Percentiles rank a stretch among this genome's conserved stretches.
phyloP scores from a whole-genome alignment of 352 stramenopile genomes.

The Globisporangium iwayamae region DNA sequence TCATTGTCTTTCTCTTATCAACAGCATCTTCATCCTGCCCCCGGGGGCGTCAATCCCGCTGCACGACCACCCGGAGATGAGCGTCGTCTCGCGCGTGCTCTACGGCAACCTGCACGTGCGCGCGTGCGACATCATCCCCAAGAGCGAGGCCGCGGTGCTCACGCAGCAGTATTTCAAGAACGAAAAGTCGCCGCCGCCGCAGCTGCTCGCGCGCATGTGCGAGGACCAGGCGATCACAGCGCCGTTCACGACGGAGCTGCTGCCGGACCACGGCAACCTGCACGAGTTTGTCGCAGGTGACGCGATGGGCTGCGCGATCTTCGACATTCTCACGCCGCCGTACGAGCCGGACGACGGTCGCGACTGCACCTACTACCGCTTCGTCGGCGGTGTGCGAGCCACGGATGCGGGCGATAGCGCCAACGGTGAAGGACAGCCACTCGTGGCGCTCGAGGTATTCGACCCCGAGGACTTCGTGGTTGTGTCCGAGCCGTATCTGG shows the following conservation, averaged over 20 bases:
- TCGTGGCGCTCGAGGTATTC: constrained; percentile 45
- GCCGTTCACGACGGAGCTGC: constrained; percentile 64
- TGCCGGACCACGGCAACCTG: constrained; percentile 68
- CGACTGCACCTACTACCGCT: constrained; percentile 75
- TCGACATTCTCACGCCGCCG: constrained; percentile 84
- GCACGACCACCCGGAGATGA: constrained; percentile 85
- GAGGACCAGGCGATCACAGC: constrained; percentile 38
- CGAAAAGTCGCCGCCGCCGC: neutral
- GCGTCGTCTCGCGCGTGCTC: constrained; percentile 76
- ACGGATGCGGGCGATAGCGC: constrained; percentile 8
- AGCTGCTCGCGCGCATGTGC: constrained; percentile 37
- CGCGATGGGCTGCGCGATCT: constrained; percentile 74
- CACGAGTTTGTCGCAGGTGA: constrained; percentile 74
- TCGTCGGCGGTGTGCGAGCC: constrained; percentile 24
- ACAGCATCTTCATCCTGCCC: constrained; percentile 81
- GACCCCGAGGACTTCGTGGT: constrained; percentile 56
- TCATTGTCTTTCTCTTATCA: neutral
- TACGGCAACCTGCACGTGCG: constrained; percentile 68
- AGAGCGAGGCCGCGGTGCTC: neutral
- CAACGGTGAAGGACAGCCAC: neutral
- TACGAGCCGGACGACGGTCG: constrained; percentile 64
- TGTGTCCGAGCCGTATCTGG: constrained; percentile 40
- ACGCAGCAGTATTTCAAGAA: neutral
- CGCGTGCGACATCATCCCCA: constrained; percentile 52
- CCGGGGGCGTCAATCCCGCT: constrained; percentile 67